These are phyloP conservation scores for Pisolithus tinctorius DNA, from an alignment of 768 basidiomycete genomes.

Conservation along the genomic window DNA sequence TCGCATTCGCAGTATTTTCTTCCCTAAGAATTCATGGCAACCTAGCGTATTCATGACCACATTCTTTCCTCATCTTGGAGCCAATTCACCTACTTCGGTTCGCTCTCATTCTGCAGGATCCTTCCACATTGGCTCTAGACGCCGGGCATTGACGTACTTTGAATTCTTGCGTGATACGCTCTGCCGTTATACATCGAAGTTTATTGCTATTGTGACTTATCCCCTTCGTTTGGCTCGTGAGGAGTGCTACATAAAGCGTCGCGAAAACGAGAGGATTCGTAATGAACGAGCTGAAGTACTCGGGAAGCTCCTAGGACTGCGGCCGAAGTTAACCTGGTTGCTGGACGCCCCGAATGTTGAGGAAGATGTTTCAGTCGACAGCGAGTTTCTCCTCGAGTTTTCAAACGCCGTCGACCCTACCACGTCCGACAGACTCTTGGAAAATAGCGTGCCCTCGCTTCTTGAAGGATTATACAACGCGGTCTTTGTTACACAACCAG, in stretches of 20 bases:
- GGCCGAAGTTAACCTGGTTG: conserved; percentile 36
- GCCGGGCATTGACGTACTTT: conserved; percentile 6
- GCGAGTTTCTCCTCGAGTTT: conserved; percentile 18
- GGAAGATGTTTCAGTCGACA: conserved; percentile 2
- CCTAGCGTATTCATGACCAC: conserved; percentile 47
- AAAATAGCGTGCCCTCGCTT: conserved; percentile 7
- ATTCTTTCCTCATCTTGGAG: conserved; percentile 59
- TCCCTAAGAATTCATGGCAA: conserved; percentile 37
- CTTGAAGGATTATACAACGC: conserved; percentile 13
- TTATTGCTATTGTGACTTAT: conserved; percentile 21
- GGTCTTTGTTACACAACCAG: conserved; percentile 22
- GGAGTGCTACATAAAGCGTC: conserved; percentile 59
- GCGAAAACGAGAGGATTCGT: conserved; percentile 53
- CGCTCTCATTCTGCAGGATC: conserved; percentile 8
- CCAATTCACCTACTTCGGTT: conserved; percentile 19
- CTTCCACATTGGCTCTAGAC: conserved; percentile 1
- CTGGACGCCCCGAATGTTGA: conserved; percentile 14
- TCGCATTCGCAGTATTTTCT: conserved; percentile 43
- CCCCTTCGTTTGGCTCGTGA: conserved; percentile 60
- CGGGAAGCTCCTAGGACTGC: conserved; percentile 53
- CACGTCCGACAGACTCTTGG: conserved; percentile 9
- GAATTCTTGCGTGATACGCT: conserved; percentile 6
- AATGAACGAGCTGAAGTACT: conserved; percentile 64
- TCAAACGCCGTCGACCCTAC: conserved; percentile 12
- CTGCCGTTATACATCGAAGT: conserved; percentile 9